Evolutionary conservation across 23 red algal genomes (phyloP).

Genomic region (Gracilaria gracilis): DNA sequence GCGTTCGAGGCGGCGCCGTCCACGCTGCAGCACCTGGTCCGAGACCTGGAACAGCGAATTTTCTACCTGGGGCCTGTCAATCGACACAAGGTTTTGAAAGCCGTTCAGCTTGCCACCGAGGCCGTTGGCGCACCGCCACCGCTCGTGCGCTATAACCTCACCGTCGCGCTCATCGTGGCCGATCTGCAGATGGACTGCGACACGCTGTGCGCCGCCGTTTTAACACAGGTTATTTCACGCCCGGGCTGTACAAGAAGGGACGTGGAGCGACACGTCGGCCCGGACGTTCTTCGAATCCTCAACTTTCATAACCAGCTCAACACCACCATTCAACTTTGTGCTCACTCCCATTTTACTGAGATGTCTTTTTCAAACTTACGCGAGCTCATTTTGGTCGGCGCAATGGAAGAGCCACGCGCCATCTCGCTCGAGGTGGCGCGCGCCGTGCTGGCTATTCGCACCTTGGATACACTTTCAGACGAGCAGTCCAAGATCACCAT

Average conservation of each 20-base stretch:
- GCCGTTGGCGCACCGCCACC: slow-evolving; percentile 7
- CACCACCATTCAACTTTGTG: slow-evolving; percentile 53
- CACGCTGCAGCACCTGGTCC: not conserved
- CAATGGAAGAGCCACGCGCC: slow-evolving; percentile 70
- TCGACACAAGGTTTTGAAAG: slow-evolving; percentile 72
- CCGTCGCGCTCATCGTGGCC: slow-evolving; percentile 83
- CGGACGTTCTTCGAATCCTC: slow-evolving; percentile 59
- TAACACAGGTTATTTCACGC: slow-evolving; percentile 51
- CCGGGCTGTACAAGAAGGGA: slow-evolving; percentile 33
- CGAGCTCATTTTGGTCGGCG: slow-evolving; percentile 64
- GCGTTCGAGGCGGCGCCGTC: not conserved
- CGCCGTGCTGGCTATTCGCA: slow-evolving; percentile 62
- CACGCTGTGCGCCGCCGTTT: slow-evolving; percentile 78
- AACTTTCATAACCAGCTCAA: slow-evolving; percentile 49
- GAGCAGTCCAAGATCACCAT: slow-evolving; percentile 20
- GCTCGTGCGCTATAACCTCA: slow-evolving; percentile 59
- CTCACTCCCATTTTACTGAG: slow-evolving; percentile 52
- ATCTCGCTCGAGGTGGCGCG: slow-evolving; percentile 74
- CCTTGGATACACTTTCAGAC: slow-evolving; percentile 24
- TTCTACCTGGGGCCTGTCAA: slow-evolving; percentile 69
- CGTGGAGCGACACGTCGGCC: slow-evolving; percentile 67
- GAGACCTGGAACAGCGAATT: slow-evolving; percentile 28
- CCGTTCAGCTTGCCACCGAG: slow-evolving; percentile 61
- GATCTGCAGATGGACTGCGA: slow-evolving; percentile 95
- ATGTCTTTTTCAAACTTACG: slow-evolving; percentile 61